Conservation (phyloP, 73 alveolate genomes). For the Paramecium biaurelia region DNA sequence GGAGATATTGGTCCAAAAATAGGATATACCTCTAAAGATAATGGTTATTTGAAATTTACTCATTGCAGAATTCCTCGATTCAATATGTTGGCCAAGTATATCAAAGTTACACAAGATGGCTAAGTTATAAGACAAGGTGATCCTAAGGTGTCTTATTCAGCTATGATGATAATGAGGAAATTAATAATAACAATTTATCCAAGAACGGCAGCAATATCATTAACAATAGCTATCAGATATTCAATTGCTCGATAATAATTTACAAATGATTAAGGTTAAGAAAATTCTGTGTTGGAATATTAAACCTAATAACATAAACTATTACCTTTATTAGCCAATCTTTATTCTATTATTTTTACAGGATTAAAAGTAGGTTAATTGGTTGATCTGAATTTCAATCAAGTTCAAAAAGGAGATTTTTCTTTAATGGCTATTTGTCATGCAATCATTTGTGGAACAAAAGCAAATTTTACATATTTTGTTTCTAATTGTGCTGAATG, state of each 20-base stretch:
- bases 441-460: background rate
- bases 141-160: conserved; percentile 52
- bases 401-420: background rate
- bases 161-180: conserved; percentile 62
- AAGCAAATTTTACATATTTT: background rate
- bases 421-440: conserved; percentile 38
- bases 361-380: background rate
- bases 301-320: conserved; percentile 63
- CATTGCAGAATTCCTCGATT: conserved; percentile 52
- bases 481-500: background rate
- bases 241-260: conserved; percentile 47
- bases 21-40: conserved; percentile 52
- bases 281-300: conserved; percentile 53
- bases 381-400: background rate
- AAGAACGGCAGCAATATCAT: conserved; percentile 19
- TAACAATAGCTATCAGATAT: conserved; percentile 59
- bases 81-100: conserved; percentile 55
- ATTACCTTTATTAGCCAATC: conserved; percentile 56
- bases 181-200: background rate
- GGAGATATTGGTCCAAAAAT: conserved; percentile 66
- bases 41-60: conserved; percentile 51
- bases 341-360: conserved; percentile 14
- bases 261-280: conserved; percentile 50
- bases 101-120: conserved; percentile 5
- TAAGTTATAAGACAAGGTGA: conserved; percentile 52